phyloP scores from a whole-genome alignment of 2,329 filamentous ascomycete species.

The Cryphonectria parasitica region DNA sequence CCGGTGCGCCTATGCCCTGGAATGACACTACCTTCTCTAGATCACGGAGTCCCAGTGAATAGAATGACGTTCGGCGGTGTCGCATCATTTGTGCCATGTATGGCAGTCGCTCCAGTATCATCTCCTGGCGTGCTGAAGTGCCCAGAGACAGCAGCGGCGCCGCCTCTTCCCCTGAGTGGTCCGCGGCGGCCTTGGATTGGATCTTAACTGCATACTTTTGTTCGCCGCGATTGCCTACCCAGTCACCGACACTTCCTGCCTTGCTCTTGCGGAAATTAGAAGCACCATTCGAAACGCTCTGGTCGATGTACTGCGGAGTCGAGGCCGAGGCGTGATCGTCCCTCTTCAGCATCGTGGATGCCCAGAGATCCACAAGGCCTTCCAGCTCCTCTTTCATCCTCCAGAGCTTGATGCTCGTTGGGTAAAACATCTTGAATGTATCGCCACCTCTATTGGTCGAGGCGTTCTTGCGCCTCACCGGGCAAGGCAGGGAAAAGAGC shows the following conservation, averaged over 20 bases:
- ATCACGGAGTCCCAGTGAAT: constrained; percentile 52
- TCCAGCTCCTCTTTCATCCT: constrained; percentile 80
- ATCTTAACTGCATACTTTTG: constrained; percentile 33
- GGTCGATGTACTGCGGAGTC: constrained; percentile 34
- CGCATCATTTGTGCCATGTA: constrained; percentile 75
- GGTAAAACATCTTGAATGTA: constrained; percentile 90
- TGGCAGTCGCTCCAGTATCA: constrained; percentile 84
- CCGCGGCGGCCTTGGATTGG: constrained; percentile 27
- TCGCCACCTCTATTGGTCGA: constrained; percentile 54
- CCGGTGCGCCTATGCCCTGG: constrained; percentile 56
- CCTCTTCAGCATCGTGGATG: constrained; percentile 62
- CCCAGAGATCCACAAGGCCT: constrained; percentile 71
- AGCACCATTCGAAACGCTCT: constrained; percentile 45
- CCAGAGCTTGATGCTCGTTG: constrained; percentile 83
- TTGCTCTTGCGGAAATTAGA: constrained; percentile 53
- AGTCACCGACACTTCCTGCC: constrained; percentile 30
- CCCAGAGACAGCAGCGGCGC: constrained; percentile 61
- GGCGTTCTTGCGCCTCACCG: constrained; percentile 72
- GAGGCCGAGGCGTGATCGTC: constrained; percentile 40
- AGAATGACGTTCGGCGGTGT: constrained; percentile 42
- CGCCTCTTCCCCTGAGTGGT: constrained; percentile 32
- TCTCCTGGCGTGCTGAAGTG: constrained; percentile 69
- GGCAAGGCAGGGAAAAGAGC: constrained; percentile 80
- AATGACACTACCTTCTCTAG: constrained; percentile 73
- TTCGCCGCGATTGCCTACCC: constrained; percentile 29